phyloP scores from a whole-genome alignment of 2,329 filamentous ascomycete genomes.

The Phaeosphaeriaceae sp. region DNA sequence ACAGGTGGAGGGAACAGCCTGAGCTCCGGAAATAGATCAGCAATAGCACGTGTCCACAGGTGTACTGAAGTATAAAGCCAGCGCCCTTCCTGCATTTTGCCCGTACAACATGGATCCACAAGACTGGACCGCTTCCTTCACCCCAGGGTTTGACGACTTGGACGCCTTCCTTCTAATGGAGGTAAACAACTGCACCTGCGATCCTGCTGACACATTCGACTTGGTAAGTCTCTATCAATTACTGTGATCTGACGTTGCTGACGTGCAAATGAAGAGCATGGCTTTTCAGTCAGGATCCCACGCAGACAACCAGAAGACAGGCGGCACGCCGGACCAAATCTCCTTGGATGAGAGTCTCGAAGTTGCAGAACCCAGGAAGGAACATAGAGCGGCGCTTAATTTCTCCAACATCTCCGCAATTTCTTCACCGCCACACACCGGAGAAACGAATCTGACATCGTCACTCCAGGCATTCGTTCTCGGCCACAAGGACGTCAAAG shows the following conservation, averaged over 20 bases:
- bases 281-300: background rate
- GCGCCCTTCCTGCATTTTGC: background rate
- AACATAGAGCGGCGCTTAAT: background rate
- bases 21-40: background rate
- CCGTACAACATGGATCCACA: constrained; percentile 1
- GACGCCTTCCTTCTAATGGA: constrained; percentile 1
- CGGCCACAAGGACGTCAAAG: background rate
- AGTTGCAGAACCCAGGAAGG: background rate
- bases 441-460: background rate
- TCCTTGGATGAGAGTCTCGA: background rate
- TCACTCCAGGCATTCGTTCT: background rate
- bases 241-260: background rate
- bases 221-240: background rate
- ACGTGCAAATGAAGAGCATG: background rate
- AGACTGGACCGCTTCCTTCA: background rate
- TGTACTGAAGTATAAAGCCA: constrained; percentile 1
- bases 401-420: background rate
- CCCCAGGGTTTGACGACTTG: background rate
- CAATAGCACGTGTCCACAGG: constrained; percentile 1
- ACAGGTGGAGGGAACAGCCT: background rate
- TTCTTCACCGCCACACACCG: background rate
- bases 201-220: background rate
- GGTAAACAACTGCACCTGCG: background rate
- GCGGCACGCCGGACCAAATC: background rate
- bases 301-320: background rate